Evolutionary conservation across 2,329 filamentous ascomycete species (phyloP).

Genomic region (Knufia fluminis): DNA sequence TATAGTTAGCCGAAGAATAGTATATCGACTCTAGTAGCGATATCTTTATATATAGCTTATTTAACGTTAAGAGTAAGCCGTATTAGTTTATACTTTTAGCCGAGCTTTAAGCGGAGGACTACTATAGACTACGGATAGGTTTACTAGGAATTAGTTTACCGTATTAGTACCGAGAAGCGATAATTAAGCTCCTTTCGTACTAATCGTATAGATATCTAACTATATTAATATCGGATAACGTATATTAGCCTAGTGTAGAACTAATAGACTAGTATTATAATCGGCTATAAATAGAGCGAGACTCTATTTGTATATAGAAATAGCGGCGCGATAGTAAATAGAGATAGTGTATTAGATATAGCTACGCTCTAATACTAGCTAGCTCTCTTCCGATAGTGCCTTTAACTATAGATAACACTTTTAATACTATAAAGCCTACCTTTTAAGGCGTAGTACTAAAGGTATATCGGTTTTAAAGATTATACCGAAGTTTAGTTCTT

Average conservation of each 20-base stretch:
- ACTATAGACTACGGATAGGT: slow-evolving; percentile 2
- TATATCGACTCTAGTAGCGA: not conserved
- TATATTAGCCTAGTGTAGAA: slow-evolving; percentile 1
- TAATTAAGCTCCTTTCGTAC: slow-evolving; percentile 2
- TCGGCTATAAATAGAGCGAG: slow-evolving; percentile 3
- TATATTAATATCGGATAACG: slow-evolving; percentile 1
- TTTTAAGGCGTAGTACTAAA: slow-evolving; percentile 4
- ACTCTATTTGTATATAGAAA: not conserved
- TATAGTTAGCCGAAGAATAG: not conserved
- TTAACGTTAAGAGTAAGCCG: slow-evolving; percentile 3
- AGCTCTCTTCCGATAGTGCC: not conserved
- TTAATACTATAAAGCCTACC: slow-evolving; percentile 1
- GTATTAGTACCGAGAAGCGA: not conserved
- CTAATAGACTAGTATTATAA: slow-evolving; percentile 2
- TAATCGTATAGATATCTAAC: not conserved
- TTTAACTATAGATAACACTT: slow-evolving; percentile 2
- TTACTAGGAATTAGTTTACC: slow-evolving; percentile 4
- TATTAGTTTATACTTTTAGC: slow-evolving; percentile 4
- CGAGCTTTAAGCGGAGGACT: slow-evolving; percentile 3
- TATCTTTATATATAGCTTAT: slow-evolving; percentile 3
- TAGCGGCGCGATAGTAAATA: slow-evolving; percentile 2
- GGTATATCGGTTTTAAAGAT: slow-evolving; percentile 3
- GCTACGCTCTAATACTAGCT: slow-evolving; percentile 3
- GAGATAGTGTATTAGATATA: slow-evolving; percentile 2
- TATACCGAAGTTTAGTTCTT: slow-evolving; percentile 1